phyloP scores from a whole-genome alignment of 345 rosid species.

The Rhizophora mangle region DNA sequence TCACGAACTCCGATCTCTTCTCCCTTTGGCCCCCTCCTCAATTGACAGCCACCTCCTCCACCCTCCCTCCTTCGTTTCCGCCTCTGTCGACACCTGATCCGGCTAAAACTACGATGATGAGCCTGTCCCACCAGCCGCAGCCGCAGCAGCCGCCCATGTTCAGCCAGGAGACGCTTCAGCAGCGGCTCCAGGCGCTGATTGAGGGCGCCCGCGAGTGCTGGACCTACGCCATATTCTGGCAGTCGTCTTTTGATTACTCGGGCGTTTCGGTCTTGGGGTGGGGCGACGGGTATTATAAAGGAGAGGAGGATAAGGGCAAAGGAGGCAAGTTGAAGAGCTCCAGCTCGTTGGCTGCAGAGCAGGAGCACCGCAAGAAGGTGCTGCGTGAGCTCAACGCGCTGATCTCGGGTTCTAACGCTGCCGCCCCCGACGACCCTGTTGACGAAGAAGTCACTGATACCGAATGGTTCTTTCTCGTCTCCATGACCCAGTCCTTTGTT shows the following conservation, averaged over 20 bases:
- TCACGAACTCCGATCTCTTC: constrained; percentile 76
- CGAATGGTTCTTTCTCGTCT: constrained; percentile 93
- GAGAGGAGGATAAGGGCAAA: constrained; percentile 68
- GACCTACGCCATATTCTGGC: constrained; percentile 99
- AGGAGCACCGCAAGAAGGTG: constrained; percentile 76
- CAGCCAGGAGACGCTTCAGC: constrained; percentile 78
- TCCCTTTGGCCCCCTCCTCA: constrained; percentile 62
- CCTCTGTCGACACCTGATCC: background rate
- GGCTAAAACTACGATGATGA: constrained; percentile 1
- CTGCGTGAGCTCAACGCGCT: constrained; percentile 77
- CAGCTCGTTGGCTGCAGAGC: constrained; percentile 50
- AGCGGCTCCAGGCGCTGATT: constrained; percentile 73
- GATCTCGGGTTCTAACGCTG: constrained; percentile 54
- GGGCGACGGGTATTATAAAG: constrained; percentile 97
- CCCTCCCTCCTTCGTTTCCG: background rate
- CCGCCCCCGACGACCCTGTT: constrained; percentile 51
- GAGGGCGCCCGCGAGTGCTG: constrained; percentile 68
- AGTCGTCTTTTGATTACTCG: constrained; percentile 66
- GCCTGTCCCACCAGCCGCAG: constrained; percentile 14
- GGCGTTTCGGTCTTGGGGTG: constrained; percentile 60
- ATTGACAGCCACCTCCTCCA: constrained; percentile 29
- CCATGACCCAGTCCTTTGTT: constrained; percentile 81
- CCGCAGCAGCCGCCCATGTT: constrained; percentile 32
- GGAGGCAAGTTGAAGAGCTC: constrained; percentile 22
- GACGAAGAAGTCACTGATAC: constrained; percentile 95